phyloP scores from a whole-genome alignment of 2,329 filamentous ascomycete genomes.

The Corniculantispora saksenae region DNA sequence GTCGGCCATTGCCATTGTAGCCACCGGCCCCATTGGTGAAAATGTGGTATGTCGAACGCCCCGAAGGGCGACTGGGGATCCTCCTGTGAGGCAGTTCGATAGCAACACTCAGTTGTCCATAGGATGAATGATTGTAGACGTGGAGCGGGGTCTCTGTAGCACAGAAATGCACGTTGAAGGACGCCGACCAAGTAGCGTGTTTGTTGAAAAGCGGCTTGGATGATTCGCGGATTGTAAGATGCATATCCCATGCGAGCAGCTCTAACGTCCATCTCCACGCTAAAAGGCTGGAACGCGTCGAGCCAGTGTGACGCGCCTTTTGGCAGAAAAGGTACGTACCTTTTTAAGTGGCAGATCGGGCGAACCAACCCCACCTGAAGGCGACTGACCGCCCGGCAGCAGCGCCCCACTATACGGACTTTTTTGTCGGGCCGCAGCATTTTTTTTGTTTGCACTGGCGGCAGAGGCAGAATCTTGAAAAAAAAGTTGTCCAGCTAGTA shows the following conservation, averaged over 20 bases:
- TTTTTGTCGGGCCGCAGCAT: constrained; percentile 34
- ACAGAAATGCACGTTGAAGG: background rate
- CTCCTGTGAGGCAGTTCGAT: background rate
- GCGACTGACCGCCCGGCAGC: constrained; percentile 16
- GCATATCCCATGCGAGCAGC: background rate
- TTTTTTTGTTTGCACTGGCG: constrained; percentile 36
- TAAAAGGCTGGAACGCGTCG: constrained; percentile 7
- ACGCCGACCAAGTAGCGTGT: background rate
- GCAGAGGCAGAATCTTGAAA: constrained; percentile 4
- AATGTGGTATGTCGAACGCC: background rate
- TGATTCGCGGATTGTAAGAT: background rate
- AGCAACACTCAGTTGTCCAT: constrained; percentile 11
- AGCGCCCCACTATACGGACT: constrained; percentile 35
- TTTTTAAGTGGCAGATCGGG: constrained; percentile 5
- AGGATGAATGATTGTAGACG: background rate
- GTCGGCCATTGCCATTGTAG: constrained; percentile 47
- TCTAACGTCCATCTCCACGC: background rate
- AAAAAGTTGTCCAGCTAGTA: background rate
- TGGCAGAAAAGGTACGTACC: constrained; percentile 24
- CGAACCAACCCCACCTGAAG: constrained; percentile 26
- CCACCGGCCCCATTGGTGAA: constrained; percentile 43
- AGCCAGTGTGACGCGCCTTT: constrained; percentile 1
- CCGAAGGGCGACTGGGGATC: background rate
- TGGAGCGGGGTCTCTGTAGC: background rate
- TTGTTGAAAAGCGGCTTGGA: background rate